These are phyloP conservation scores for Gaeumannomyces sp. DNA, from an alignment of 2,329 filamentous ascomycete genomes.

Conservation along the genomic window DNA sequence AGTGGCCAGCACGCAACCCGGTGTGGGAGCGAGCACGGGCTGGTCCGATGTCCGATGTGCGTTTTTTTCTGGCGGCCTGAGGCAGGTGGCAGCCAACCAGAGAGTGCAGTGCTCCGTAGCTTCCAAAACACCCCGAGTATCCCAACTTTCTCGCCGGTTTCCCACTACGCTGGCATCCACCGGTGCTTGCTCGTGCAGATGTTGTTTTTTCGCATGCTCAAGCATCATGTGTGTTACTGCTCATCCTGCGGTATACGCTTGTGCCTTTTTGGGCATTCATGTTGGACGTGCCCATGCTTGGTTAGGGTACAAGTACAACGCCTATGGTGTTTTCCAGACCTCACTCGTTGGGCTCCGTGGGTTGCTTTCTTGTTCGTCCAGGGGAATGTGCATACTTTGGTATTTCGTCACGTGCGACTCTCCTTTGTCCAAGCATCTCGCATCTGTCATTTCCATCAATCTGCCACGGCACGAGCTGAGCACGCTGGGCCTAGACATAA, in stretches of 20 bases:
- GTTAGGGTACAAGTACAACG: not conserved
- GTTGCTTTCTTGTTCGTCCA: not conserved
- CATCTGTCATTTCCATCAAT: not conserved
- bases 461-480: not conserved
- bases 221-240: not conserved
- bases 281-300: not conserved
- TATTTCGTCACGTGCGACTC: not conserved
- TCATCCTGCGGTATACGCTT: not conserved
- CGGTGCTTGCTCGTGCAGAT: too few species aligned
- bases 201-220: not conserved
- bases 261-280: not conserved
- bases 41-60: not conserved
- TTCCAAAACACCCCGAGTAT: not conserved
- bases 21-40: not conserved
- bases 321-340: not conserved
- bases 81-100: not conserved
- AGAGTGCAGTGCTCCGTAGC: not conserved
- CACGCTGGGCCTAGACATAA: not conserved
- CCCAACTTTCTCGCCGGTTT: not conserved
- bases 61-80: not conserved
- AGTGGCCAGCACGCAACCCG: not conserved
- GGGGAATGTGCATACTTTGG: not conserved
- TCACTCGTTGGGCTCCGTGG: not conserved
- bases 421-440: not conserved
- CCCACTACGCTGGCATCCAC: too few species aligned